Evolutionary conservation across 2,329 filamentous ascomycete species (phyloP).

Genomic region (Xylariales sp.): DNA sequence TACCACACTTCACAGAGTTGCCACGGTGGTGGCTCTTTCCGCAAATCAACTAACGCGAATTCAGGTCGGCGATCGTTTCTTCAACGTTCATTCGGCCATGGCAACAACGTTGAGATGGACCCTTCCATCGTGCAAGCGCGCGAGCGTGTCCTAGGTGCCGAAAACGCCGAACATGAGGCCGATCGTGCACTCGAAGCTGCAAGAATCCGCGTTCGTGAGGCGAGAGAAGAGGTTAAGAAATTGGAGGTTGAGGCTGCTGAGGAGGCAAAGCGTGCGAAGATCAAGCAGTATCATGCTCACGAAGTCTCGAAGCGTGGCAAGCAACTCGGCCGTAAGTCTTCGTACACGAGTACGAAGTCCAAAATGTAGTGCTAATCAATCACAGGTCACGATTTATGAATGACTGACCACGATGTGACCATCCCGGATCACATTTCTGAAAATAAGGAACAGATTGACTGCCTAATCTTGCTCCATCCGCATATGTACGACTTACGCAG

Average conservation of each 20-base stretch:
- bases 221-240: constrained; percentile 56
- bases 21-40: background rate
- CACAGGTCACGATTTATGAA: constrained; percentile 4
- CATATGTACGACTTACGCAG: no score
- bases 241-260: constrained; percentile 63
- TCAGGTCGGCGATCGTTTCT: constrained; percentile 35
- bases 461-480: constrained; percentile 14
- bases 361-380: background rate
- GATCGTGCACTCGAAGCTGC: constrained; percentile 59
- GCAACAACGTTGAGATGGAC: constrained; percentile 48
- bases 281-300: constrained; percentile 62
- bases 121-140: constrained; percentile 57
- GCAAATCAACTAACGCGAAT: constrained; percentile 11
- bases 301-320: constrained; percentile 65
- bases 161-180: constrained; percentile 60
- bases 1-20: constrained; percentile 1
- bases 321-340: constrained; percentile 59
- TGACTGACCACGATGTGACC: no score
- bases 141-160: constrained; percentile 58
- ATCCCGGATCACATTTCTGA: no score
- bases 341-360: no score
- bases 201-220: constrained; percentile 54
- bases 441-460: background rate
- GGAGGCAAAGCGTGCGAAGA: constrained; percentile 59
- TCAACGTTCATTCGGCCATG: constrained; percentile 38